A percentile compares a stretch with the other conserved stretches of the same genome.
Conservation (phyloP, 129 eudicot species). For the carrot (Daucus carota) region DNA sequence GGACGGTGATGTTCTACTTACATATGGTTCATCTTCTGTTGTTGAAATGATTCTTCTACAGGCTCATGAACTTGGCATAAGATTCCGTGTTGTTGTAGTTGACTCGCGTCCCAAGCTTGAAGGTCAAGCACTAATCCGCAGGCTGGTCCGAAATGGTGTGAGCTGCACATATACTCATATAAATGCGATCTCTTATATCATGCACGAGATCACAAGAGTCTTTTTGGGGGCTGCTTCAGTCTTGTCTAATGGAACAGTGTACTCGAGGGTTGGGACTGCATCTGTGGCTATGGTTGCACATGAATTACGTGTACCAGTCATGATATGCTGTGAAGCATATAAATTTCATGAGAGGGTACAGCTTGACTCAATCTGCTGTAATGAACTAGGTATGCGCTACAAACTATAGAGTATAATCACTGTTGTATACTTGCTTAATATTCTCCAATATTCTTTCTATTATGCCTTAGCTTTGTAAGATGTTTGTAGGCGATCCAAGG, state of each 20-base stretch:
- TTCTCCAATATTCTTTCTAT: neutral
- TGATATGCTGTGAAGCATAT: constrained; percentile 93
- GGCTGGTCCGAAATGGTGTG: constrained; percentile 69
- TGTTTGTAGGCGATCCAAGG: constrained; percentile 66
- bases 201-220: constrained; percentile 85
- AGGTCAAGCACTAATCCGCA: constrained; percentile 69
- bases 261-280: constrained; percentile 87
- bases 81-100: constrained; percentile 76
- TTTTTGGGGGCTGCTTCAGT: constrained; percentile 87
- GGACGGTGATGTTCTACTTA: constrained; percentile 86
- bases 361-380: constrained; percentile 88
- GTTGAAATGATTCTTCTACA: constrained; percentile 63
- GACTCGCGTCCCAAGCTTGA: constrained; percentile 96
- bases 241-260: constrained; percentile 77
- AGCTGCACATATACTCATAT: constrained; percentile 84
- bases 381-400: constrained; percentile 74
- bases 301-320: constrained; percentile 69
- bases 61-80: constrained; percentile 81
- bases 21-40: constrained; percentile 71
- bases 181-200: constrained; percentile 77
- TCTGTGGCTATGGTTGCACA: constrained; percentile 94
- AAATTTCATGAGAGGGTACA: constrained; percentile 92
- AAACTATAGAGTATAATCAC: neutral
- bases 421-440: neutral
- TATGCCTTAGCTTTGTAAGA: neutral